Percentiles rank a stretch among this genome's conserved stretches.
These are phyloP conservation scores for Leccinum ochraceum DNA, from an alignment of 768 basidiomycete species.

Conservation along the genomic window DNA sequence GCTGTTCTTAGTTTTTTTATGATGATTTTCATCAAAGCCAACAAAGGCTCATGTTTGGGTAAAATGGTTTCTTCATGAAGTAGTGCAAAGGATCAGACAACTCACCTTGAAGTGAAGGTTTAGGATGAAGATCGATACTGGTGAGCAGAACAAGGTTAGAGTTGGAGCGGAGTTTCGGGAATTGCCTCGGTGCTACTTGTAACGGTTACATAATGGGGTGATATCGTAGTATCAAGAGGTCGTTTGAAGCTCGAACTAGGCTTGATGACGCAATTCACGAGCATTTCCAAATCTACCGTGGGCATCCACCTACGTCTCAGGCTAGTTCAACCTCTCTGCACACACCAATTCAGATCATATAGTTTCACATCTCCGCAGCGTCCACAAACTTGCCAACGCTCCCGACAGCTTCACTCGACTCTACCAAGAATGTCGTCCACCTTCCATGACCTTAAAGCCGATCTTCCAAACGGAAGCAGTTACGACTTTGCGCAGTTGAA, in stretches of 20 bases:
- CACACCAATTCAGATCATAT: background rate
- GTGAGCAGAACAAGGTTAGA: too few relatives aligned
- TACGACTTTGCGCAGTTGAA: constrained; percentile 70
- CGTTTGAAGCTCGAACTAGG: too few relatives aligned
- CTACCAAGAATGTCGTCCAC: constrained; percentile 27
- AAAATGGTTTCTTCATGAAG: constrained; percentile 26
- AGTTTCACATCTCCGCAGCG: background rate
- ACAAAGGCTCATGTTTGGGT: constrained; percentile 32
- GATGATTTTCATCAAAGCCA: constrained; percentile 33
- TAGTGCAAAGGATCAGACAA: background rate
- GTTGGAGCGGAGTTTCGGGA: constrained; percentile 8
- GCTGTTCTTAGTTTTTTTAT: constrained; percentile 36
- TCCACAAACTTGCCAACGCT: constrained; percentile 3
- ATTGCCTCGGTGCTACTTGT: background rate
- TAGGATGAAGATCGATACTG: too few relatives aligned
- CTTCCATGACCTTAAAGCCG: constrained; percentile 73
- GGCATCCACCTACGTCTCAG: background rate
- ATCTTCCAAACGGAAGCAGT: constrained; percentile 52
- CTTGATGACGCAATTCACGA: too few relatives aligned
- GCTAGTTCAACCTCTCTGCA: background rate
- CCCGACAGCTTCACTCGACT: constrained; percentile 14
- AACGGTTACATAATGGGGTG: too few relatives aligned
- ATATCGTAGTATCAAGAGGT: too few relatives aligned
- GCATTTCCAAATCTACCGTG: background rate
- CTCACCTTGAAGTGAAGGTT: constrained; percentile 10